Conservation (phyloP, 140 eudicot species). For the Senecio squalidus region DNA sequence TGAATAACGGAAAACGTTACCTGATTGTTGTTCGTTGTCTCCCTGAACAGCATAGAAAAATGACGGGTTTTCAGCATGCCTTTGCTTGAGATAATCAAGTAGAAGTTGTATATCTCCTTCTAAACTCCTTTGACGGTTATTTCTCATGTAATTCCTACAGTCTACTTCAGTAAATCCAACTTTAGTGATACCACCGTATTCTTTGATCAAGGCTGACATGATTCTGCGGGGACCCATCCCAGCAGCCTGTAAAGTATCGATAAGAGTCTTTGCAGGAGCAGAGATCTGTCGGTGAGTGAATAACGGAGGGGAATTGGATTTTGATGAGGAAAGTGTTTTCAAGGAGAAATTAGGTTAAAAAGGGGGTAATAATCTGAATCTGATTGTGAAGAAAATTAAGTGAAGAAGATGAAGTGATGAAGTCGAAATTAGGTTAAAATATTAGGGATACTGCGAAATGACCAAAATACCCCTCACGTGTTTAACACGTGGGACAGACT, state of each 20-base stretch:
- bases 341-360: too few relatives aligned
- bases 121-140: constrained; percentile 61
- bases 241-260: constrained; percentile 87
- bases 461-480: too few relatives aligned
- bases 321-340: too few relatives aligned
- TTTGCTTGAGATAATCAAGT: constrained; percentile 62
- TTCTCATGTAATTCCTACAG: constrained; percentile 81
- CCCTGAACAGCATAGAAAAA: constrained; percentile 65
- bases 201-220: constrained; percentile 82
- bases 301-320: too few relatives aligned
- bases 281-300: constrained; percentile 81
- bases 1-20: constrained; percentile 71
- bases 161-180: constrained; percentile 87
- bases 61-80: constrained; percentile 50
- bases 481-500: too few relatives aligned
- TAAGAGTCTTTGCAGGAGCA: constrained; percentile 78
- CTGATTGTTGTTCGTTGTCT: constrained; percentile 41
- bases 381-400: too few relatives aligned
- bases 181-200: constrained; percentile 79
- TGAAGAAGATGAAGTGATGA: too few relatives aligned
- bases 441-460: too few relatives aligned
- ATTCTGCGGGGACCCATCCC: constrained; percentile 84
- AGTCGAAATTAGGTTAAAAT: too few relatives aligned
- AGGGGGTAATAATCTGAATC: too few relatives aligned
- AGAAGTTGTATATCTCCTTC: constrained; percentile 73